Conservation (phyloP, 192 early-diverging fungal genomes). For the Backusella psychrophila region DNA sequence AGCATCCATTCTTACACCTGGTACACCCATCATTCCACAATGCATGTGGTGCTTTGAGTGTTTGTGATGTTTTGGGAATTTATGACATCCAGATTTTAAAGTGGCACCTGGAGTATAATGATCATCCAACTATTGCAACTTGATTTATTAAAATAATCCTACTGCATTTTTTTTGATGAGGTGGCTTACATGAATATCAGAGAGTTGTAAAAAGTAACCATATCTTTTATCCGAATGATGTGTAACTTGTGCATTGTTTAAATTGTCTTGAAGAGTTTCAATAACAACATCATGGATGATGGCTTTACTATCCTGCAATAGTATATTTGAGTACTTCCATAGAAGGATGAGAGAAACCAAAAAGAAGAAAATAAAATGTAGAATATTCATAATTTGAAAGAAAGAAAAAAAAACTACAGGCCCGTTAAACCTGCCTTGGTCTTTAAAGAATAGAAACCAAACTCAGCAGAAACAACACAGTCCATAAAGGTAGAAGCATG, state of each 20-base stretch:
- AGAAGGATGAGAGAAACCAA: not conserved
- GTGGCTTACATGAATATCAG: conserved; percentile 54
- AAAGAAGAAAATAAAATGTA: not conserved
- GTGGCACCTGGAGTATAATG: conserved; percentile 53
- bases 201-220: conserved; percentile 68
- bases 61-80: conserved; percentile 11
- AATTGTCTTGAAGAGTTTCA: not conserved
- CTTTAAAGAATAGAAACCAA: not conserved
- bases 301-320: not conserved
- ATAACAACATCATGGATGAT: not conserved
- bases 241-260: not conserved
- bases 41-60: conserved; percentile 19
- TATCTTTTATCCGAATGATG: not conserved
- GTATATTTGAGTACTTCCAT: not conserved
- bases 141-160: not conserved
- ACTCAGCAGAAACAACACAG: not conserved
- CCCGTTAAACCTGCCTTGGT: not conserved
- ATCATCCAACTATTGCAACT: conserved; percentile 42
- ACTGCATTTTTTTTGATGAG: not conserved
- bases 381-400: not conserved
- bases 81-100: conserved; percentile 59
- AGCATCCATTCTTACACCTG: conserved; percentile 59
- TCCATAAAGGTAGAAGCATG: not conserved
- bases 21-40: conserved; percentile 53
- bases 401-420: not conserved